Conservation (phyloP, 2,329 filamentous ascomycete species). For the Alternaria burnsii region DNA sequence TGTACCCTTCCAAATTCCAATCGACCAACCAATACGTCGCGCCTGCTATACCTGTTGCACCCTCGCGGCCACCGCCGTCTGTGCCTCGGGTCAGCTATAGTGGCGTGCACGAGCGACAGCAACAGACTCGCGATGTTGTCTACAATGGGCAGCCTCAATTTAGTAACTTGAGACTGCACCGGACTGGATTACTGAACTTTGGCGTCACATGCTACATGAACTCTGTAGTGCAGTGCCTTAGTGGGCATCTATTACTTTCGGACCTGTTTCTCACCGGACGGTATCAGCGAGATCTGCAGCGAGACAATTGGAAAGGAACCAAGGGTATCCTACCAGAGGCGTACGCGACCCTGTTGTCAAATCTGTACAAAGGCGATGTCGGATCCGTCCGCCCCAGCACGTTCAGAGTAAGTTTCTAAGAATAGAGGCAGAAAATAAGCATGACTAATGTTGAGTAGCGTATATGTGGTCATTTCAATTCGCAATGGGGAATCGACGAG, state of each 20-base stretch:
- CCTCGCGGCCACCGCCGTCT: slow-evolving; percentile 66
- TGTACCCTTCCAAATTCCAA: slow-evolving; percentile 52
- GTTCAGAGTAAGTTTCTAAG: slow-evolving; percentile 49
- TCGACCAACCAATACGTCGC: slow-evolving; percentile 59
- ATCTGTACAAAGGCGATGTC: slow-evolving; percentile 68
- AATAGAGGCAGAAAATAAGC: not conserved
- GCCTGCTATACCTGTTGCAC: slow-evolving; percentile 64
- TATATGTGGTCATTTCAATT: slow-evolving; percentile 71
- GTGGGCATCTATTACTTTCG: slow-evolving; percentile 71
- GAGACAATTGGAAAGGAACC: slow-evolving; percentile 70
- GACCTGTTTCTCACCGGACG: slow-evolving; percentile 71
- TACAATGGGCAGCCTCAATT: slow-evolving; percentile 58
- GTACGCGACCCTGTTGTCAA: slow-evolving; percentile 68
- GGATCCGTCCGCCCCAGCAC: slow-evolving; percentile 56
- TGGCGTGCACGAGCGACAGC: slow-evolving; percentile 72
- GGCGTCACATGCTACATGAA: slow-evolving; percentile 92
- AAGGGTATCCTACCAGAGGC: slow-evolving; percentile 69
- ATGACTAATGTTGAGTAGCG: slow-evolving; percentile 40
- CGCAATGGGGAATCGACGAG: slow-evolving; percentile 73
- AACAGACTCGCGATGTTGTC: slow-evolving; percentile 47
- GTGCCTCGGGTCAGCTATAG: slow-evolving; percentile 75
- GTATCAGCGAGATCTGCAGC: slow-evolving; percentile 67
- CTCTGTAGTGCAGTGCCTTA: slow-evolving; percentile 83
- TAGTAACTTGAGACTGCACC: slow-evolving; percentile 61
- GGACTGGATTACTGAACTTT: slow-evolving; percentile 81